phyloP scores from a whole-genome alignment of 179 eudicot genomes.

The Beta lomatogona region DNA sequence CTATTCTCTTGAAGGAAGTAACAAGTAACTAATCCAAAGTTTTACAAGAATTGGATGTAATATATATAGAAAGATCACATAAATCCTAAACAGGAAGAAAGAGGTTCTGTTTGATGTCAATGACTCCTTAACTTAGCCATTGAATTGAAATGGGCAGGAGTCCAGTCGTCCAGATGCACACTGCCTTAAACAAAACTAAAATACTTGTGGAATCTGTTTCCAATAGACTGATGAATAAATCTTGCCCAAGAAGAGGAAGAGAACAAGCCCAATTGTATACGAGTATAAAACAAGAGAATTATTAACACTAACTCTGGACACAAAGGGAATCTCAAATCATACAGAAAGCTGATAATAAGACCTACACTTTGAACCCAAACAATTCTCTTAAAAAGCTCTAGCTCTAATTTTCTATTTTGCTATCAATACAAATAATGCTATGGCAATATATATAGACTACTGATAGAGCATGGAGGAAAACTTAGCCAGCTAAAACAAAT shows the following conservation, averaged over 20 bases:
- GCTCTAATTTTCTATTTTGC: neutral
- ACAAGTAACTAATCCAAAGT: neutral
- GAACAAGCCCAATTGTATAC: neutral
- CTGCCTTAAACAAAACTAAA: neutral
- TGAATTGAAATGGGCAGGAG: neutral
- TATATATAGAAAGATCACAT: neutral
- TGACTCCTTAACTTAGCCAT: neutral
- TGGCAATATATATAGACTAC: too few species aligned
- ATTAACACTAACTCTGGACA: neutral
- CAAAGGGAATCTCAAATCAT: neutral
- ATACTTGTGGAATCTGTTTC: neutral
- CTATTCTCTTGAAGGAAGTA: neutral
- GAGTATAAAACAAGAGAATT: neutral
- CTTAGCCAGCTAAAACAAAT: too few species aligned
- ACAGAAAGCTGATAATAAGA: neutral
- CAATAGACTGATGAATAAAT: neutral
- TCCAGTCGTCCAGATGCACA: neutral
- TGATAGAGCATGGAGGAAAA: too few species aligned
- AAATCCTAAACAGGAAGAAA: neutral
- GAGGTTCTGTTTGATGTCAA: neutral
- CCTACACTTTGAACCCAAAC: neutral
- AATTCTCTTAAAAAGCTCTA: neutral
- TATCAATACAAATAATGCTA: too few species aligned
- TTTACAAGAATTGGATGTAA: neutral
- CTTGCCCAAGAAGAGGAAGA: neutral